Evolutionary conservation across 305 asterid species (phyloP).

Genomic region (Solanum hybrid): DNA sequence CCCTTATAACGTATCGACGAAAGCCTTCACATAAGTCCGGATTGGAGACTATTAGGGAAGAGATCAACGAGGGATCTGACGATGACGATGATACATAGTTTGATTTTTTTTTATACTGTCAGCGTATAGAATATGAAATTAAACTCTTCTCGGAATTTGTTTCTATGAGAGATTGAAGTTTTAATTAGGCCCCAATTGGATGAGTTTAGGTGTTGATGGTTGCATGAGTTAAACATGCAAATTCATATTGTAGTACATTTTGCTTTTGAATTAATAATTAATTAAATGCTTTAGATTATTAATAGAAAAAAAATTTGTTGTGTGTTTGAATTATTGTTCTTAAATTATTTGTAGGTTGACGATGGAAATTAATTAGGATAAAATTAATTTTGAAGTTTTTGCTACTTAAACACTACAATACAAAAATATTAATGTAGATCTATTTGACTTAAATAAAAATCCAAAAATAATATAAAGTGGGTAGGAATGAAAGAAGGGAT

Average conservation of each 20-base stretch:
- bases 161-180: neutral
- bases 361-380: neutral
- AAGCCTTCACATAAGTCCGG: conserved; percentile 14
- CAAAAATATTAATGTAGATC: neutral
- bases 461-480: neutral
- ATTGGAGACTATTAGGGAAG: conserved; percentile 21
- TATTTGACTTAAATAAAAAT: neutral
- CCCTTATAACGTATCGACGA: neutral
- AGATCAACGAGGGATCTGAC: conserved; percentile 11
- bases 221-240: neutral
- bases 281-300: neutral
- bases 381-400: neutral
- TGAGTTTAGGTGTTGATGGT: neutral
- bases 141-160: neutral
- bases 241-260: neutral
- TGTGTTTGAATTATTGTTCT: neutral
- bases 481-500: neutral
- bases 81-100: neutral
- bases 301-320: neutral
- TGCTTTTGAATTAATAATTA: neutral
- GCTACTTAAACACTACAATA: neutral
- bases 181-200: neutral
- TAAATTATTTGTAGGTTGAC: neutral
- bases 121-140: neutral
- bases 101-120: neutral